These are phyloP conservation scores for Trichoderma endophyticum DNA, from an alignment of 2,329 filamentous ascomycete genomes.

Conservation along the genomic window DNA sequence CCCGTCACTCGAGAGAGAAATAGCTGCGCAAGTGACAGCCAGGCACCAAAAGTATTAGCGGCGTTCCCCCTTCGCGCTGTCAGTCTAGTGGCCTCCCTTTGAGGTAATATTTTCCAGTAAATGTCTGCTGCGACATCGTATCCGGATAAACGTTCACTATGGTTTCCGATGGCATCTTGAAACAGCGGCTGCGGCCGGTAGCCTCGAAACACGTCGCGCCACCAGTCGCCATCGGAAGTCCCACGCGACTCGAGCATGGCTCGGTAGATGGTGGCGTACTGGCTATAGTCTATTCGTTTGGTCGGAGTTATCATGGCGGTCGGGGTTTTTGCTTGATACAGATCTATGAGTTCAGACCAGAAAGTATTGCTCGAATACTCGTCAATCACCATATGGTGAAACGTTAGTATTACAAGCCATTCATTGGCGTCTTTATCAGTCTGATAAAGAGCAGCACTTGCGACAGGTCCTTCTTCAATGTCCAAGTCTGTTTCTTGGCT, in stretches of 20 bases:
- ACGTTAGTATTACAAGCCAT: neutral
- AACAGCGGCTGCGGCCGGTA: neutral
- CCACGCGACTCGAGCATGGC: neutral
- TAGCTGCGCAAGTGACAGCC: neutral
- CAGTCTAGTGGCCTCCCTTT: neutral
- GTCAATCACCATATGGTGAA: neutral
- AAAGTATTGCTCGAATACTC: neutral
- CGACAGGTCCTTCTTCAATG: neutral
- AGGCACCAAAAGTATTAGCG: neutral
- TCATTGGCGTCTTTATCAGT: neutral
- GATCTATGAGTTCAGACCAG: neutral
- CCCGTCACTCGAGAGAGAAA: neutral
- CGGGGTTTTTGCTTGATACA: neutral
- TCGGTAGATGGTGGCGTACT: neutral
- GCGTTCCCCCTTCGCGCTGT: neutral
- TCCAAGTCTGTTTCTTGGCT: neutral
- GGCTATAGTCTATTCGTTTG: neutral
- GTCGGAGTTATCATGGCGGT: neutral
- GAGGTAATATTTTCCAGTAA: neutral
- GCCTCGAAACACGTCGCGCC: neutral
- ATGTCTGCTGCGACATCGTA: neutral
- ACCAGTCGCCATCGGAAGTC: neutral
- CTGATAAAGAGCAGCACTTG: neutral
- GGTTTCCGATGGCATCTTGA: neutral
- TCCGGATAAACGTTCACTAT: neutral